Base-by-base conservation (phyloP, 768 basidiomycete genomes). In the Pleurotus tuoliensis region DNA sequence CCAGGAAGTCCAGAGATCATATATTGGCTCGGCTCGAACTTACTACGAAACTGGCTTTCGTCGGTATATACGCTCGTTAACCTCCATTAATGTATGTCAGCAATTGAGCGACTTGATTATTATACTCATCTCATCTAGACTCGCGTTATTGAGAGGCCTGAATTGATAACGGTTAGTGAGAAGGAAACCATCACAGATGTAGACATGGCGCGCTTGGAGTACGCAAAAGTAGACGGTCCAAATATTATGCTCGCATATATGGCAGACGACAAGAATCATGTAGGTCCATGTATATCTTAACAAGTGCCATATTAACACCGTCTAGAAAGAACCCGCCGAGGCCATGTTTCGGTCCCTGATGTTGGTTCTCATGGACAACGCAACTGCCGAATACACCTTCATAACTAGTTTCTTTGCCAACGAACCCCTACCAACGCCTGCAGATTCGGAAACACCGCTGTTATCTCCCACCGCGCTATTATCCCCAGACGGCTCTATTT, bases 1-100 rank as follows among this genome's bases (percentile, higher is more conserved):
- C 3, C 80, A 80, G 46, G 95, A 98, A 69, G 74, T 99, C 20
- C 93, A 94, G 67, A 78, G 92, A 51, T 87, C 91, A 2, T 99
- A 99, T 68, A 74, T 89, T 25, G 82, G 82, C 34, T 83, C 90
- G 24, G 88, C 91, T 12, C 84, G 94, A 40, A 81, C 91, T 18
- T 99, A 97, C 68, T 98, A 94, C 58, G 97, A 99, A 72, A 98
- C 97, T 18, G 92, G 89, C 0, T 95, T 98, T 68, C 77, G 97
- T 59, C 76, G 97, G 43, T 99, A 98, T 68, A 80, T 86, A 20
- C 79, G 97, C 45, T 88, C 87, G 65, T 74, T 99, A 47, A 82
- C 85, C 37, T 84, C 78, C 71, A 79, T 98, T 51, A 91, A 89
- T 79, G 90, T 90, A 44, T 48, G 73, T 50, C 39, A 16, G 20